Evolutionary conservation across 139 green algal species (phyloP).

Genomic region (Chlorella sorokiniana): DNA sequence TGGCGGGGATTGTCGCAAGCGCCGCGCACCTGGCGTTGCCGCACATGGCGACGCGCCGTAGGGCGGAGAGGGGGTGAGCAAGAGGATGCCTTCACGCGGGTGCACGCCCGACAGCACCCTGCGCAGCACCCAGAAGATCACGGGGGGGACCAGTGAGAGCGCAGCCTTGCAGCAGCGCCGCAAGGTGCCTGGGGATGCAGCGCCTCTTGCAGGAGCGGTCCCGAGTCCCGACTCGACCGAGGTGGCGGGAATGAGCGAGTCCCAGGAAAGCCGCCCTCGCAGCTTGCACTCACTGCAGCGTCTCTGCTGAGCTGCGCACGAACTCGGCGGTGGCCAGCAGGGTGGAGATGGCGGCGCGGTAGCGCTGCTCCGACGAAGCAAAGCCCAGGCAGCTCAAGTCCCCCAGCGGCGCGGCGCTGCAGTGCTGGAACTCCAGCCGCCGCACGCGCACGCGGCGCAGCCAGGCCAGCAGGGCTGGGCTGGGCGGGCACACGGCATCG

Average conservation of each 20-base stretch:
- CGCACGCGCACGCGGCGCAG: constrained; percentile 22
- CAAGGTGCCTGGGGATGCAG: not conserved
- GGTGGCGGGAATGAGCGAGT: not conserved
- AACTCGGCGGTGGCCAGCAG: constrained; percentile 26
- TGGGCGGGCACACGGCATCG: constrained; percentile 1
- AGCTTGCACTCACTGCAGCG: not conserved
- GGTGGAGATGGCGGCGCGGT: constrained; percentile 14
- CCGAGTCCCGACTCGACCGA: too few species aligned
- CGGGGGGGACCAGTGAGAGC: not conserved
- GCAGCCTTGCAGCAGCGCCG: not conserved
- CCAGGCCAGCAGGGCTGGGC: not conserved
- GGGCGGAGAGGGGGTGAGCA: not conserved
- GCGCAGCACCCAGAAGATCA: not conserved
- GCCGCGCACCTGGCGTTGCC: not conserved
- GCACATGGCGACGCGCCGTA: constrained; percentile 6
- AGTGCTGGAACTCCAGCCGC: constrained; percentile 16
- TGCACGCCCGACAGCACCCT: constrained; percentile 26
- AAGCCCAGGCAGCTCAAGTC: constrained; percentile 4
- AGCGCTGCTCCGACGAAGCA: constrained; percentile 16
- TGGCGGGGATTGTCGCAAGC: not conserved
- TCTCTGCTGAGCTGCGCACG: not conserved
- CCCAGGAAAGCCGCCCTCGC: not conserved
- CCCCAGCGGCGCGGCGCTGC: not conserved
- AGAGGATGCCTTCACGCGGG: constrained; percentile 18
- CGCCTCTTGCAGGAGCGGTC: too few species aligned